Evolutionary conservation across 441 rosid species (phyloP).

Genomic region (Corymbia citriodora): DNA sequence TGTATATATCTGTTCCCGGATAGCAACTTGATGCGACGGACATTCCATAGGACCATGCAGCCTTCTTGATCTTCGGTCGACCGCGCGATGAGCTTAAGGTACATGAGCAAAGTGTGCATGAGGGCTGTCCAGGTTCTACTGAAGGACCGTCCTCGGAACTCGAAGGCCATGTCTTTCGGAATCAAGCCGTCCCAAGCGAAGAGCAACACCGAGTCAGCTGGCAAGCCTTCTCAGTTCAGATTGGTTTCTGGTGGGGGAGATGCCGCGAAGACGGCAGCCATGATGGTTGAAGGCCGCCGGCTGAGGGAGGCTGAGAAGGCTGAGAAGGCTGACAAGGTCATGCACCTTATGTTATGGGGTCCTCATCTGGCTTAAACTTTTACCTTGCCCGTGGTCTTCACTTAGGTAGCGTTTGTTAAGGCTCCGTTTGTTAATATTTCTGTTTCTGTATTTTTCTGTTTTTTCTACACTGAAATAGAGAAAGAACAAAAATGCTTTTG

Average conservation of each 20-base stretch:
- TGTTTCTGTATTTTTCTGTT: too few relatives aligned
- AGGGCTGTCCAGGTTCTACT: slow-evolving; percentile 3
- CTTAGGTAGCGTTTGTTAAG: too few relatives aligned
- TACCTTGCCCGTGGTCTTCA: background rate
- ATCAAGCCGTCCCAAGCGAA: background rate
- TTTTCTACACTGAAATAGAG: too few relatives aligned
- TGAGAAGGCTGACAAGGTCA: slow-evolving; percentile 6
- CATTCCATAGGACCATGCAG: background rate
- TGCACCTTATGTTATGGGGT: slow-evolving; percentile 25
- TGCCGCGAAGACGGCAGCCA: background rate
- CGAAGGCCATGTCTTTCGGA: background rate
- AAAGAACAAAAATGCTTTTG: too few relatives aligned
- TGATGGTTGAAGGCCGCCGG: background rate
- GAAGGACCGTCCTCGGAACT: slow-evolving; percentile 7
- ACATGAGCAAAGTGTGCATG: slow-evolving; percentile 1
- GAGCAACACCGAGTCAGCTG: slow-evolving; percentile 1
- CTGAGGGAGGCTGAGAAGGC: slow-evolving; percentile 5
- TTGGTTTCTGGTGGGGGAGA: background rate
- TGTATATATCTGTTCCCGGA: background rate
- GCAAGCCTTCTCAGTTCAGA: background rate
- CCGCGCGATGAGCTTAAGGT: slow-evolving; percentile 2
- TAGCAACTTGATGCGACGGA: background rate
- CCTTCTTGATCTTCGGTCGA: background rate
- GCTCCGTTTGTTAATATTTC: too few relatives aligned
- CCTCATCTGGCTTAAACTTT: background rate